Conservation (phyloP, 148 eudicot species). For the Rhododendron mucronatum region DNA sequence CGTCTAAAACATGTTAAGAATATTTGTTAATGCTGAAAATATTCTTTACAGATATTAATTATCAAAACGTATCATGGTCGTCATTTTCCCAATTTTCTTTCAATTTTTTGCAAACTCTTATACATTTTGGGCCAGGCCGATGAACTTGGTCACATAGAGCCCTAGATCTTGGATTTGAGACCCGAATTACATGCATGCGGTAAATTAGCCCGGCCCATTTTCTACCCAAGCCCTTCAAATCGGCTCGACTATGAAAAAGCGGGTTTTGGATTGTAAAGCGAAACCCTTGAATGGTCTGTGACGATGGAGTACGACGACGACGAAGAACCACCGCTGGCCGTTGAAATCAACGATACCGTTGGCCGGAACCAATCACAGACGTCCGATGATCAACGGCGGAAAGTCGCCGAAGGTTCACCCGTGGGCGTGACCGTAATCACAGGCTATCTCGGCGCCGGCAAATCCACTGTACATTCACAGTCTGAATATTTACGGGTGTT, state of each 20-base stretch:
- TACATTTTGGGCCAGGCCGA: neutral
- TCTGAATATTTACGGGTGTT: neutral
- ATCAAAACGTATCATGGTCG: too few relatives aligned
- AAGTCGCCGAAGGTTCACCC: conserved; percentile 29
- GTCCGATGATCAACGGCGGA: conserved; percentile 15
- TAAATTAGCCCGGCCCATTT: neutral
- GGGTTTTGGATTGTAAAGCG: neutral
- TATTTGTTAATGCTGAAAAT: too few relatives aligned
- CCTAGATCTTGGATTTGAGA: neutral
- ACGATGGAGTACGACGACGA: conserved; percentile 73
- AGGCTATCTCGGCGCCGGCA: conserved; percentile 95
- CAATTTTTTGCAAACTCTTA: neutral
- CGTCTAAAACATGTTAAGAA: too few relatives aligned
- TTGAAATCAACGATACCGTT: conserved; percentile 32
- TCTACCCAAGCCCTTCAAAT: neutral
- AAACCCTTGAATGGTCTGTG: neutral
- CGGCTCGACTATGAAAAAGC: neutral
- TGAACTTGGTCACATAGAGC: neutral
- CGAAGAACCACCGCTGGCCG: conserved; percentile 72
- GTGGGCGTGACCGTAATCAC: conserved; percentile 94
- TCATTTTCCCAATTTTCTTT: too few relatives aligned
- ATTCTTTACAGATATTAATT: too few relatives aligned
- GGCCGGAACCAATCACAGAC: conserved; percentile 4
- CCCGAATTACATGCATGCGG: neutral
- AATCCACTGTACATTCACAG: conserved; percentile 58